Conservation (phyloP, 2,329 filamentous ascomycete species). For the Colletotrichum sp. region DNA sequence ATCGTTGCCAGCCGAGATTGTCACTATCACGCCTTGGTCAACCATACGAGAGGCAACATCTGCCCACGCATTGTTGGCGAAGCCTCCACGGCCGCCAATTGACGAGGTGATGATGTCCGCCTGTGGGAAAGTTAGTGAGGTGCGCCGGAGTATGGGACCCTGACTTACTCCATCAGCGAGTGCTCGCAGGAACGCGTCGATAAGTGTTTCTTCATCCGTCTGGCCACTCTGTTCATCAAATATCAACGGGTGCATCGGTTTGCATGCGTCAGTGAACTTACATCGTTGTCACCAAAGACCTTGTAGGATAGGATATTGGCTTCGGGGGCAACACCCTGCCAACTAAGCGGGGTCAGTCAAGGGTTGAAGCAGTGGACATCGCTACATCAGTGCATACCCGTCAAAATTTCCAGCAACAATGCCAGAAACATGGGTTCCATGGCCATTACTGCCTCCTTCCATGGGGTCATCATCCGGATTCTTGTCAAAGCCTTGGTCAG, state of each 20-base stretch:
- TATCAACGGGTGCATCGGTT: neutral
- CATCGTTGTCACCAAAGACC: slow-evolving; percentile 29
- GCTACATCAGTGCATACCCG: neutral
- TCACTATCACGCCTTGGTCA: slow-evolving; percentile 42
- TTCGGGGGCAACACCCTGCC: slow-evolving; percentile 31
- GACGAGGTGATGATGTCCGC: slow-evolving; percentile 39
- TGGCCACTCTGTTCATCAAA: neutral
- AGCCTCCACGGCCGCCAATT: slow-evolving; percentile 34
- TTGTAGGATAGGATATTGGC: slow-evolving; percentile 33
- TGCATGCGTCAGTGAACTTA: neutral
- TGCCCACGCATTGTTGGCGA: slow-evolving; percentile 30
- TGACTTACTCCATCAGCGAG: slow-evolving; percentile 29
- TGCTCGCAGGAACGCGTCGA: slow-evolving; percentile 33
- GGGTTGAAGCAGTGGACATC: too few species aligned
- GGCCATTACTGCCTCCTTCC: slow-evolving; percentile 33
- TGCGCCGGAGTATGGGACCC: accelerated
- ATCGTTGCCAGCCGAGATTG: slow-evolving; percentile 47
- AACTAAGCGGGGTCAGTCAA: neutral
- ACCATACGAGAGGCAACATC: slow-evolving; percentile 44
- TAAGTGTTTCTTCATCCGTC: slow-evolving; percentile 32
- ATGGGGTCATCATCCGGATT: slow-evolving; percentile 39
- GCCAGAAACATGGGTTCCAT: slow-evolving; percentile 41
- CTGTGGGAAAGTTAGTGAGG: neutral
- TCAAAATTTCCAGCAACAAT: slow-evolving; percentile 27
- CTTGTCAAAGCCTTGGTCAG: slow-evolving; percentile 18